Base-by-base conservation (phyloP, 768 basidiomycete species). In the Botryobasidium botryosum region DNA sequence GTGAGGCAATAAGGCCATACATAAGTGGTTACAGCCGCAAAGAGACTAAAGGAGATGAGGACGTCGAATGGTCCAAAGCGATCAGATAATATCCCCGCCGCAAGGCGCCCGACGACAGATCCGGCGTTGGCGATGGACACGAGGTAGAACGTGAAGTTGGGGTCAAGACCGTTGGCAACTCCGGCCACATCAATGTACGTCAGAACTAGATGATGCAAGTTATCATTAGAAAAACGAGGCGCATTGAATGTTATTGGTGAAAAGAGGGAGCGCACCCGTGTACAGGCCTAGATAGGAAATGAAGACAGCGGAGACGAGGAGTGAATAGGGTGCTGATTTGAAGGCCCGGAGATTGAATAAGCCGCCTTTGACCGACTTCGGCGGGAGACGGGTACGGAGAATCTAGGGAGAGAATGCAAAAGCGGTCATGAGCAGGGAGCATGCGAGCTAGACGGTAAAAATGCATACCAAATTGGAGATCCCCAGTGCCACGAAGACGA, bases 21-120 rank as follows among this genome's bases (percentile, higher is more conserved):
- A 50, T 55, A 59, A 2, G 58, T 52, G 48, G 53, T 57, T 32
- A 54, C 43, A 4, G 45, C 56, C 10, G 58, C 55, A 1, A 51
- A 36, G 42, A 51, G 13, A 18, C 45, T 53, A 38, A 52, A 56
- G 0, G 51, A 31, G 10, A 46, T 46, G 28, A 55, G 43, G 17
- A 55, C 47, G 39, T 59, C 59, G 28, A 59, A 41, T 3, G 49
- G 46, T 7, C 58, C 58, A 31, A 51, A 36, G 4, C 36, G 23
- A 40, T 55, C 56, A 21, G 53, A 52, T 17, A 53, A 43, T 23
- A 55, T 26, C 36, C 57, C 52, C 7, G 56, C 50, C 4, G 47
- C 29, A 18, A 59, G 51, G 3, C 58, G 56, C 2, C 58, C 58
- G 25, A 59, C 27, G 25, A 50, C 37, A 13, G 58, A 57, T 20